phyloP scores from a whole-genome alignment of 1,139 yeast genomes.

The Suhomyces wounanorum region DNA sequence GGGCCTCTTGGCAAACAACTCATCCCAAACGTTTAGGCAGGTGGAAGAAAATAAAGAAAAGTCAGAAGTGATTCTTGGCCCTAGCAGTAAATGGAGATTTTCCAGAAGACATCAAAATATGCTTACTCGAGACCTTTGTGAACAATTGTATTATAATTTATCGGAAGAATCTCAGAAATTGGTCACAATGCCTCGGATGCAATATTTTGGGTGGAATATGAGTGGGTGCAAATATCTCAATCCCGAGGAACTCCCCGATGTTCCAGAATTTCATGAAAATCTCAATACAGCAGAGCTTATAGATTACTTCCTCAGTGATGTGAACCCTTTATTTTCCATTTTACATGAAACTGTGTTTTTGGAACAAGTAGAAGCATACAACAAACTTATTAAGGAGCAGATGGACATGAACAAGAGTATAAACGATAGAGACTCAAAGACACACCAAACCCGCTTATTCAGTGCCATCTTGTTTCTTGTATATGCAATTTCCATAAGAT shows the following conservation, averaged over 20 bases:
- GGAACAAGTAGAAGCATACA: slow-evolving; percentile 50
- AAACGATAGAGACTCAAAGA: slow-evolving; percentile 19
- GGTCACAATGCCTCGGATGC: slow-evolving; percentile 55
- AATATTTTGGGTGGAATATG: slow-evolving; percentile 69
- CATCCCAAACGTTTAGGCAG: slow-evolving; percentile 20
- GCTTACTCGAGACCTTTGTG: slow-evolving; percentile 50
- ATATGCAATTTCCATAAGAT: slow-evolving; percentile 55
- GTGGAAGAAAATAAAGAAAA: slow-evolving; percentile 16
- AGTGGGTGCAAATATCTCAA: slow-evolving; percentile 55
- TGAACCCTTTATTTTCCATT: slow-evolving; percentile 57
- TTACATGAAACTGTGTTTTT: slow-evolving; percentile 57
- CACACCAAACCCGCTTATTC: slow-evolving; percentile 46
- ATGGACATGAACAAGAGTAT: slow-evolving; percentile 12
- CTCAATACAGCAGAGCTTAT: slow-evolving; percentile 25
- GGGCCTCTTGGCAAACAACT: slow-evolving; percentile 26
- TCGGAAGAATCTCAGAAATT: slow-evolving; percentile 38
- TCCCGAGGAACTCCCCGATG: slow-evolving; percentile 40
- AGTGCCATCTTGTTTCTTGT: slow-evolving; percentile 54
- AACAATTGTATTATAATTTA: slow-evolving; percentile 38
- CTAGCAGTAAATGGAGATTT: slow-evolving; percentile 49
- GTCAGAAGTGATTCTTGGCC: slow-evolving; percentile 18
- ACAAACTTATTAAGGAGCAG: slow-evolving; percentile 19
- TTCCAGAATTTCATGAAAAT: slow-evolving; percentile 26
- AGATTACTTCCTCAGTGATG: slow-evolving; percentile 48
- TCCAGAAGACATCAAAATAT: slow-evolving; percentile 52